These are phyloP conservation scores for Aspergillus terreus DNA, from an alignment of 2,329 filamentous ascomycete species.

Conservation along the genomic window DNA sequence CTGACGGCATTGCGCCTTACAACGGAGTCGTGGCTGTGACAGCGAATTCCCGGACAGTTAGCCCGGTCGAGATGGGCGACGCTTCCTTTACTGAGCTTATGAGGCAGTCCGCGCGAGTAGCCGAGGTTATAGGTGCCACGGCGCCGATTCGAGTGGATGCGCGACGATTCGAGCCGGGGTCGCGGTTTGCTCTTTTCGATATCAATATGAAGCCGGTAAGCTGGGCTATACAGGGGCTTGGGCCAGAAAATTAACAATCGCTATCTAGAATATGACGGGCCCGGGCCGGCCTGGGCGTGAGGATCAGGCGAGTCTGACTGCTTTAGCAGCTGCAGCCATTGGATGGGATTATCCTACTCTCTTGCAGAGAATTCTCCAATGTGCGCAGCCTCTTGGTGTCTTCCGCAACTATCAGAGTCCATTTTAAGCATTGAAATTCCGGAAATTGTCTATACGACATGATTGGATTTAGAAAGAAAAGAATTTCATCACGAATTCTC, in stretches of 20 bases:
- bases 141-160: constrained; percentile 49
- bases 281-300: constrained; percentile 47
- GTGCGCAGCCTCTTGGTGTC: constrained; percentile 5
- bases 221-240: constrained; percentile 1
- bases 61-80: constrained; percentile 29
- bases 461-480: too few species aligned
- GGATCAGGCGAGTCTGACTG: constrained; percentile 47
- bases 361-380: constrained; percentile 33
- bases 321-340: constrained; percentile 40
- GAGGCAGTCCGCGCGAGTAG: constrained; percentile 41
- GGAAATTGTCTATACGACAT: too few species aligned
- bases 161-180: constrained; percentile 33
- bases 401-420: constrained; percentile 12
- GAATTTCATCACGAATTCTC: neutral
- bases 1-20: constrained; percentile 47
- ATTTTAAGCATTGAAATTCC: constrained; percentile 1
- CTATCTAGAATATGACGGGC: constrained; percentile 45
- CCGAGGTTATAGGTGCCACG: constrained; percentile 37
- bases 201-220: constrained; percentile 52
- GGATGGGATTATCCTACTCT: constrained; percentile 44
- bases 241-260: neutral
- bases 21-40: constrained; percentile 48
- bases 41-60: constrained; percentile 43
- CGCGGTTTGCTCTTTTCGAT: constrained; percentile 48
- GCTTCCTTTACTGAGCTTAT: constrained; percentile 29